Evolutionary conservation across 2,329 filamentous ascomycete genomes (phyloP), one percentile per base, ranked within the genome.

Genomic region (Penicillium sclerotiorum): DNA sequence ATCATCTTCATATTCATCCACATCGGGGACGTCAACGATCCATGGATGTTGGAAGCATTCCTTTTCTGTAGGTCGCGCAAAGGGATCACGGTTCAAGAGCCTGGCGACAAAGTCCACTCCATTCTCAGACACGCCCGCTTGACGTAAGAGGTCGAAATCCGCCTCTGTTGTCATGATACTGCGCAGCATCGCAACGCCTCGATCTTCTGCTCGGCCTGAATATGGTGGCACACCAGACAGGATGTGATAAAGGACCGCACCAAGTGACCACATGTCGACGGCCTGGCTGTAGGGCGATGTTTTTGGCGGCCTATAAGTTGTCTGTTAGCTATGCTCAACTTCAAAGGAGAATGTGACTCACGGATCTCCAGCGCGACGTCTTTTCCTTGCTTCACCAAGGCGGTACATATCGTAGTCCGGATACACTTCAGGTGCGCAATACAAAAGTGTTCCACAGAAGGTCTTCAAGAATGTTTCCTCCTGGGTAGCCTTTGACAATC

Each of bases 361-460:
- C 69, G 71, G 70, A 50, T 76, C 71, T 33, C 76, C 74, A 30
- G 76, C 65, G 32, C 86, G 83, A 18, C 84, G 80, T 61, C 84
- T 80, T 59, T 85, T 87, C 49, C 81, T 81, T n/a, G 84, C 80
- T 61, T 76, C 75, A 25, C 80, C 78, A 30, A 79, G 80, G 30
- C 85, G 77, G 52, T 85, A 80, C n/a, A 82, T 85, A 41, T 84
- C 77, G 60, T 88, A 86, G 61, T 95, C 88, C 42, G 88, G 90
- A 64, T 97, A 99, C 2, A 99, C 93, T 65, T 99, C 94, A 0
- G 94, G 94, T 0, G 94, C 94, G 68, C 94, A 97, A 72, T 97
- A 99, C 3, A 99, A 77, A 22, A 99, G 76, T 0, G 94, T 99
- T 25, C 95, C 94, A 66, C 94, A 99, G 64, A 99, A 99, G 0